Conservation (phyloP, 306 rosid genomes). For the Malus asiatica region DNA sequence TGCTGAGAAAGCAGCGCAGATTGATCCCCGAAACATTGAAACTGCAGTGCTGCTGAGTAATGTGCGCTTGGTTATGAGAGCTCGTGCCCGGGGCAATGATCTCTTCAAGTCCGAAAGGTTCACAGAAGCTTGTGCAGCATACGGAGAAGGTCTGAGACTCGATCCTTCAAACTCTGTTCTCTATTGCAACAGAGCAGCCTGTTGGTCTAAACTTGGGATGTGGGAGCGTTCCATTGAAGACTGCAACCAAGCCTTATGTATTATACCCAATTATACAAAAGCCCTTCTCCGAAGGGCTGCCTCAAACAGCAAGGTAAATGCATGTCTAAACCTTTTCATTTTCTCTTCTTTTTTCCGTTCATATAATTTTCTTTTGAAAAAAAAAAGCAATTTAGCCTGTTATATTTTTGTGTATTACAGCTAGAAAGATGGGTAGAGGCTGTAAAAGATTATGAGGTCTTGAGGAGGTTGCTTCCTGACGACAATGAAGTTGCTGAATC, state of each 20-base stretch:
- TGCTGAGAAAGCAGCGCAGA: conserved; percentile 69
- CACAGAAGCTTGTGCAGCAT: conserved; percentile 86
- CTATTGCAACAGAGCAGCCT: conserved; percentile 90
- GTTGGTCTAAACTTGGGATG: conserved; percentile 89
- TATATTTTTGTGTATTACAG: conserved; percentile 35
- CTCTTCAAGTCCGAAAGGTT: conserved; percentile 89
- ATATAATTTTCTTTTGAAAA: not conserved
- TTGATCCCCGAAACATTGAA: conserved; percentile 68
- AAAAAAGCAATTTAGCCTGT: not conserved
- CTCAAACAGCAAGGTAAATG: conserved; percentile 67
- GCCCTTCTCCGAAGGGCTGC: conserved; percentile 98
- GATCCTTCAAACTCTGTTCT: conserved; percentile 81
- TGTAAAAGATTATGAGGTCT: conserved; percentile 61
- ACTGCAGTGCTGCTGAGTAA: conserved; percentile 56
- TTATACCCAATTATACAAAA: conserved; percentile 75
- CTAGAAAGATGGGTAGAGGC: conserved; percentile 91
- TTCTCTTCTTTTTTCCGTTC: not conserved
- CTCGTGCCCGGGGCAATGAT: conserved; percentile 83
- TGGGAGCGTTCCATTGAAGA: conserved; percentile 89
- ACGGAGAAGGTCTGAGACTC: conserved; percentile 79
- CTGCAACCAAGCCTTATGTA: conserved; percentile 66
- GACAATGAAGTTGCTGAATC: conserved; percentile 85
- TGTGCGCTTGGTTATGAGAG: conserved; percentile 76
- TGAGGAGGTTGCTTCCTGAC: conserved; percentile 68
- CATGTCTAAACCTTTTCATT: not conserved